A percentile compares a stretch with the other conserved stretches of the same genome.
Conservation (phyloP, 495 filamentous ascomycete species). For the Aspergillus coremiiformis region DNA sequence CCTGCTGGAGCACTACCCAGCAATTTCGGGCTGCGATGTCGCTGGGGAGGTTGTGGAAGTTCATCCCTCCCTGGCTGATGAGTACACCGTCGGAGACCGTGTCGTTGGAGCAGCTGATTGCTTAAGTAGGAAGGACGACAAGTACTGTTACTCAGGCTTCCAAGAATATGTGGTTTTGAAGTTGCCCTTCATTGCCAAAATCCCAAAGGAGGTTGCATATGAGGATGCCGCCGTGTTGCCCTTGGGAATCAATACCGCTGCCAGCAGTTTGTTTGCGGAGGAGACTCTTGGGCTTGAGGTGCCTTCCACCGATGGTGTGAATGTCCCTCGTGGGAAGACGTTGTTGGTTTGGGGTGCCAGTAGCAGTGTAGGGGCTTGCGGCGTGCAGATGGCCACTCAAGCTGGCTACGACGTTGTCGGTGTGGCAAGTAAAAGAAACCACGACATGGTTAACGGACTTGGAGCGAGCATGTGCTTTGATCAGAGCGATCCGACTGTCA, state of each 20-base stretch:
- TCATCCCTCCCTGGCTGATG: slow-evolving; percentile 17
- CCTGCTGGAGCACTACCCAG: not conserved
- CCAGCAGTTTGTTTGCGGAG: slow-evolving; percentile 41
- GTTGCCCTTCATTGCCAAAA: not conserved
- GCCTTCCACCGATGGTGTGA: slow-evolving; percentile 16
- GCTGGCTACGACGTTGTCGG: slow-evolving; percentile 51
- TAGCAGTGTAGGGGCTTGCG: slow-evolving; percentile 48
- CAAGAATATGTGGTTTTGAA: slow-evolving; percentile 18
- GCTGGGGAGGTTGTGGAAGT: slow-evolving; percentile 29
- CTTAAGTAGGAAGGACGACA: slow-evolving; percentile 5
- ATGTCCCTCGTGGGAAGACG: slow-evolving; percentile 26
- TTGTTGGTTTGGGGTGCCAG: slow-evolving; percentile 55
- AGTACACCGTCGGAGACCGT: slow-evolving; percentile 17
- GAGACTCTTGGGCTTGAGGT: slow-evolving; percentile 32
- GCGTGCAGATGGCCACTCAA: slow-evolving; percentile 54
- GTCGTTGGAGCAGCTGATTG: slow-evolving; percentile 16
- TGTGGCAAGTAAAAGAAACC: slow-evolving; percentile 46
- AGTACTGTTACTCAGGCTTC: slow-evolving; percentile 17
- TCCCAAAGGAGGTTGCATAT: slow-evolving; percentile 12
- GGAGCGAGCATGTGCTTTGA: slow-evolving; percentile 52
- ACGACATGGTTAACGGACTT: slow-evolving; percentile 40
- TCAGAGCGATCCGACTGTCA: slow-evolving; percentile 37
- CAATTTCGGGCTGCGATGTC: slow-evolving; percentile 39
- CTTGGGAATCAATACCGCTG: slow-evolving; percentile 42
- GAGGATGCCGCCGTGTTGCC: slow-evolving; percentile 30